A percentile compares a stretch with the other conserved stretches of the same genome.
phyloP scores from a whole-genome alignment of 2,329 filamentous ascomycete species.

The Pseudogymnoascus sp. region DNA sequence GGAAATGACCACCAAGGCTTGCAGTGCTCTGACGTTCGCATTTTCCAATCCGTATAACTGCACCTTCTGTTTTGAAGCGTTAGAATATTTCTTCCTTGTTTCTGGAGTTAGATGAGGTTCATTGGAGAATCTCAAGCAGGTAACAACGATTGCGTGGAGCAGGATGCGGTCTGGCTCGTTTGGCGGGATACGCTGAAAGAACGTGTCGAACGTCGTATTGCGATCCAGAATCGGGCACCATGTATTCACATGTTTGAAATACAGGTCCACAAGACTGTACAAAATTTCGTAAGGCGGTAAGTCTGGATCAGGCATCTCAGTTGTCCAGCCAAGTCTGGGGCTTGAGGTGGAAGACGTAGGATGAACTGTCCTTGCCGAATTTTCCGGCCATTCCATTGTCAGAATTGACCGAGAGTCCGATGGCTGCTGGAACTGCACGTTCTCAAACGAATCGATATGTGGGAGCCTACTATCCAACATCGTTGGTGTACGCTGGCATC shows the following conservation, averaged over 20 bases:
- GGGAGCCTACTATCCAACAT: too few relatives aligned
- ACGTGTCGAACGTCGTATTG: slow-evolving; percentile 67
- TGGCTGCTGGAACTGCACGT: too few relatives aligned
- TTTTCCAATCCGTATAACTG: slow-evolving; percentile 82
- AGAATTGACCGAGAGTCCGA: too few relatives aligned
- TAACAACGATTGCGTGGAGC: slow-evolving; percentile 81
- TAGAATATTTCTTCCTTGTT: slow-evolving; percentile 65
- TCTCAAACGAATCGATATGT: too few relatives aligned
- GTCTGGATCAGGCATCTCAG: slow-evolving; percentile 50
- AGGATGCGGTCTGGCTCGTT: slow-evolving; percentile 77
- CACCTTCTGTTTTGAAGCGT: slow-evolving; percentile 75
- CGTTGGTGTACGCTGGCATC: too few relatives aligned
- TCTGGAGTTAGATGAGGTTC: slow-evolving; percentile 67
- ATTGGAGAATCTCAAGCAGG: slow-evolving; percentile 73
- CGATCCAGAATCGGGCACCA: slow-evolving; percentile 90
- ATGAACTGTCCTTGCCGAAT: too few relatives aligned
- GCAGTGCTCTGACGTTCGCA: slow-evolving; percentile 77
- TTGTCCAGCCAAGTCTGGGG: slow-evolving; percentile 20
- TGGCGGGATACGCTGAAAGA: slow-evolving; percentile 68
- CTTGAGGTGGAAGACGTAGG: too few relatives aligned
- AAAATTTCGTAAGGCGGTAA: slow-evolving; percentile 67
- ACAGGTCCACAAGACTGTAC: slow-evolving; percentile 64
- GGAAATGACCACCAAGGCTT: slow-evolving; percentile 79
- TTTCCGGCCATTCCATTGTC: too few relatives aligned
- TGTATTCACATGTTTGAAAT: slow-evolving; percentile 72